Percentiles rank a stretch among this genome's conserved stretches.
phyloP scores from a whole-genome alignment of 2,329 filamentous ascomycete genomes.

The Blastomyces gilchristii region DNA sequence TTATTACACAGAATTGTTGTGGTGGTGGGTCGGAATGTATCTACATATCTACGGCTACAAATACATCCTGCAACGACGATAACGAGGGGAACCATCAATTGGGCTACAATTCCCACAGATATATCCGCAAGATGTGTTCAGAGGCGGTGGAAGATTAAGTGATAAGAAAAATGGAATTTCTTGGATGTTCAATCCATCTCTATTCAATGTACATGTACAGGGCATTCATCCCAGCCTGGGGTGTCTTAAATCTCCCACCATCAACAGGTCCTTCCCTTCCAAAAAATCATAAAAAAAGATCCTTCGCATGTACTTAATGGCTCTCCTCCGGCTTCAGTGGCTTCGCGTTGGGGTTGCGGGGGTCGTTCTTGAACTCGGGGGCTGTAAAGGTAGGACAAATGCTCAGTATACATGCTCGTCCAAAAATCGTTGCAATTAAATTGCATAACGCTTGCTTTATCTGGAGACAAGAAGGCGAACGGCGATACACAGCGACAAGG shows the following conservation, averaged over 20 bases:
- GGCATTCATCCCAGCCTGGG: not conserved
- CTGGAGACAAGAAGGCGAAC: constrained; percentile 50
- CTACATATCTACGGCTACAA: not conserved
- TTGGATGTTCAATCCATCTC: constrained; percentile 12
- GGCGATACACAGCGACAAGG: constrained; percentile 7
- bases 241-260: not conserved
- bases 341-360: constrained; percentile 56
- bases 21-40: not conserved
- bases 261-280: not conserved
- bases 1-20: not conserved
- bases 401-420: not conserved
- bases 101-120: not conserved
- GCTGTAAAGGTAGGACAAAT: constrained; percentile 40
- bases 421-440: constrained; percentile 26
- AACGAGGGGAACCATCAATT: not conserved
- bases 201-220: constrained; percentile 17
- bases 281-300: not conserved
- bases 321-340: constrained; percentile 23
- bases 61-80: not conserved
- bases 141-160: not conserved
- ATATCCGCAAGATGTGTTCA: not conserved
- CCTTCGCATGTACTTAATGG: constrained; percentile 23
- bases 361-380: constrained; percentile 95
- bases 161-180: not conserved
- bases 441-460: constrained; percentile 35